Evolutionary conservation across 306 rosid genomes (phyloP), one percentile per base, ranked within the genome.

Genomic region (Rosa multiflora): DNA sequence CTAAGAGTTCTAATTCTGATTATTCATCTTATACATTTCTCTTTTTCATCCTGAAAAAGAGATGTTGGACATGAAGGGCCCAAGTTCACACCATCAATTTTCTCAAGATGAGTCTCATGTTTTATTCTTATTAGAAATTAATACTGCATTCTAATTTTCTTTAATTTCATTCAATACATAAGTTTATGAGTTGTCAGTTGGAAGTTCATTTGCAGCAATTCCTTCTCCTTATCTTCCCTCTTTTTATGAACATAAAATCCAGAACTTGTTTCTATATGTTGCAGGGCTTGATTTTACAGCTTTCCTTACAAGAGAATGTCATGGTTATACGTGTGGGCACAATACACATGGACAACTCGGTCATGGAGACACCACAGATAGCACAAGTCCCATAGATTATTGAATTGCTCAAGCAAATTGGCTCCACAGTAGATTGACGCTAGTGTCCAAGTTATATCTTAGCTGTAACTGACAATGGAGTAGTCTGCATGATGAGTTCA

Each of bases 281-380:
- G 83, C 93, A 44, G 97, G 98, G 79, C 93, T 88, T 67, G 90
- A 94, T 84, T 90, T 89, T 82, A 90, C 98, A 6, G 97, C 85
- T 82, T 92, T 92, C 74, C 92, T 94, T 80, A 85, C 97, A 73
- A 86, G 88, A 83, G 80, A 88, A 87, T 97, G 97, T 56, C 89
- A 84, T 56, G 92, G 92, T 61, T 90, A 89, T 79, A 88, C 98
- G 5, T 92, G 97, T 35, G 98, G 98, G 73, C 75, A 80, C 78
- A 94, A 94, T 87, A 74, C 90, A 4, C 91, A 85, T 47, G 98
- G 98, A 67, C 98, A 94, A 85, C 97, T 92, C 72, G 97, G 97
- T 82, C 93, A 90, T 58, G 91, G 93, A 4, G 97, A 90, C 79
- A 86, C 87, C 26, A 82, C 75, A 61, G 97, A 94, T 76, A 85